A percentile compares a stretch with the other conserved stretches of the same genome.
phyloP scores from a whole-genome alignment of 139 green algal species.

The Auxenochlorella pyrenoidosa region DNA sequence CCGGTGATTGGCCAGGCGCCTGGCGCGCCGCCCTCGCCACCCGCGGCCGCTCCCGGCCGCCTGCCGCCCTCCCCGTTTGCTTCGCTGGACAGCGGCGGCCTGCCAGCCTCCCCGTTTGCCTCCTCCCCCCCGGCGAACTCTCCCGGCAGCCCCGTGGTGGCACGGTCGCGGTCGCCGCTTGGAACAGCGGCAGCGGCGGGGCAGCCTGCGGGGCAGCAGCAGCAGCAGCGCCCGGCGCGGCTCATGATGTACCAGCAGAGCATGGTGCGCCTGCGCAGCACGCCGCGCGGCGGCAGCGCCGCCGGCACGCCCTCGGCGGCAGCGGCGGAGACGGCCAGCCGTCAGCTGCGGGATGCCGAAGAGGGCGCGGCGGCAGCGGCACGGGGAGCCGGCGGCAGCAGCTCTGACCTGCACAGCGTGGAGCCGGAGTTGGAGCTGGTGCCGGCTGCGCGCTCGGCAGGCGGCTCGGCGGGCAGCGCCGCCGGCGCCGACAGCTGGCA shows the following conservation, averaged over 20 bases:
- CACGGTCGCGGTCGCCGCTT: neutral
- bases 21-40: no score
- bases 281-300: neutral
- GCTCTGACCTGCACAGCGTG: no score
- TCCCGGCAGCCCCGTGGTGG: neutral
- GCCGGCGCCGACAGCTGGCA: neutral
- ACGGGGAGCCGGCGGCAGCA: no score
- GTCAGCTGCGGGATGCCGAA: neutral
- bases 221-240: neutral
- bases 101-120: neutral
- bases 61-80: conserved; percentile 5
- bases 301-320: neutral
- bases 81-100: neutral
- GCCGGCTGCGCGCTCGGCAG: neutral
- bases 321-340: neutral
- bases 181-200: neutral
- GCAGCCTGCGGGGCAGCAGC: neutral
- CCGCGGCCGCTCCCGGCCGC: neutral
- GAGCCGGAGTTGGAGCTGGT: conserved; percentile 16
- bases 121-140: no score
- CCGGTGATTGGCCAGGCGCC: neutral
- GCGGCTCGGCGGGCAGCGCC: neutral
- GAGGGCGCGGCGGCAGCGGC: neutral
- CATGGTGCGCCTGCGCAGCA: conserved; percentile 29
- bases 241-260: conserved; percentile 19